A percentile compares a stretch with the other conserved stretches of the same genome.
Conservation (phyloP, 139 green algal species). For the Yamagishiella unicocca region DNA sequence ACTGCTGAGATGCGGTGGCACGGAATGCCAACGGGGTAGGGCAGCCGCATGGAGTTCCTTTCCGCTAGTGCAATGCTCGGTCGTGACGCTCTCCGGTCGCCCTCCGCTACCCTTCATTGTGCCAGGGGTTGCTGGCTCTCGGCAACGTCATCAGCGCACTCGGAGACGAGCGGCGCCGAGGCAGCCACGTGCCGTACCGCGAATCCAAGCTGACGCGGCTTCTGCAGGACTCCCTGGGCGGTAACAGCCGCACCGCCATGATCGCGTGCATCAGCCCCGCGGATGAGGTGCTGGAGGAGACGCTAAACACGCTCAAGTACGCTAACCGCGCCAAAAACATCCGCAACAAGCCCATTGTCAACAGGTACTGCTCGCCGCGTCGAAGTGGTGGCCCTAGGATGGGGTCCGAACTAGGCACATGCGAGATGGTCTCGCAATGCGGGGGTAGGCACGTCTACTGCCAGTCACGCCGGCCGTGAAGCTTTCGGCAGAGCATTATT, state of each 20-base stretch:
- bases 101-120: no score
- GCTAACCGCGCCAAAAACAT: constrained; percentile 65
- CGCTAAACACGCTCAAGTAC: constrained; percentile 73
- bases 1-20: no score
- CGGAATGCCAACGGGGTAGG: no score
- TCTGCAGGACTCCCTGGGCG: constrained; percentile 69
- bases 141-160: constrained; percentile 76
- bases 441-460: no score
- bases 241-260: constrained; percentile 69
- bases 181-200: constrained; percentile 73
- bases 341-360: constrained; percentile 64
- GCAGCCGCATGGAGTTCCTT: no score
- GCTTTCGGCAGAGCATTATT: no score
- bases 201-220: constrained; percentile 70
- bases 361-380: constrained; percentile 34
- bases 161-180: constrained; percentile 56
- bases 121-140: constrained; percentile 69
- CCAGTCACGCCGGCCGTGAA: no score
- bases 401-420: background rate
- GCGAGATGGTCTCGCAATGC: no score
- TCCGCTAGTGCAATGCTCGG: no score
- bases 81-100: no score
- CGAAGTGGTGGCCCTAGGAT: no score
- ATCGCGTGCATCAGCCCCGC: constrained; percentile 59
- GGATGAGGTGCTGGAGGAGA: constrained; percentile 64